A percentile compares a stretch with the other conserved stretches of the same genome.
Evolutionary conservation across 1,284 basidiomycete genomes (phyloP).

Genomic region (Apiotrichum sp.): DNA sequence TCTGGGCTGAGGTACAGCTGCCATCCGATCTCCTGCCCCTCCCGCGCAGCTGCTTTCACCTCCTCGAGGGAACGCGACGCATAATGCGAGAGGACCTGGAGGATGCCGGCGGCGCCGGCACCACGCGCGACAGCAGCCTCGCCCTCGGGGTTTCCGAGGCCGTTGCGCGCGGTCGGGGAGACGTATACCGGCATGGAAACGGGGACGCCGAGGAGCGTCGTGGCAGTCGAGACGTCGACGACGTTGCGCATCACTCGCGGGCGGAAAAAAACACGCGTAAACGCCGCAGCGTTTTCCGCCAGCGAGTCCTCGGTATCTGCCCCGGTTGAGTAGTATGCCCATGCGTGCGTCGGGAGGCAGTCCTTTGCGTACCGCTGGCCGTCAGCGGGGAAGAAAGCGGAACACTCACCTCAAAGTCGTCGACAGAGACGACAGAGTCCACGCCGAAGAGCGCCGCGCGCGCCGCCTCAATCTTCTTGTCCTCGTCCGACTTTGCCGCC

Average conservation of each 20-base stretch:
- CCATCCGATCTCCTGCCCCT: conserved; percentile 34
- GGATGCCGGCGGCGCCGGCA: conserved; percentile 39
- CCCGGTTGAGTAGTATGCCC: conserved; percentile 73
- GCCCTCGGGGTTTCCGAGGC: conserved; percentile 46
- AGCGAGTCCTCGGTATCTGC: conserved; percentile 62
- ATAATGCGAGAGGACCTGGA: conserved; percentile 49
- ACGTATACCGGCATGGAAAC: conserved; percentile 73
- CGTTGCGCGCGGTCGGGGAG: conserved; percentile 56
- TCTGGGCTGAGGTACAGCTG: conserved; percentile 37
- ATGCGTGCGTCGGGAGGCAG: conserved; percentile 61
- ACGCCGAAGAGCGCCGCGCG: conserved; percentile 27
- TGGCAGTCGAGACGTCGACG: conserved; percentile 62
- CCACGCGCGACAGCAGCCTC: conserved; percentile 50
- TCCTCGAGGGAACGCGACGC: conserved; percentile 48
- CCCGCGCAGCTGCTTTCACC: conserved; percentile 39
- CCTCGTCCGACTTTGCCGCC: conserved; percentile 10
- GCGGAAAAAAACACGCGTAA: conserved; percentile 70
- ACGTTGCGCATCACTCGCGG: conserved; percentile 69
- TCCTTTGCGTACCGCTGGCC: conserved; percentile 53
- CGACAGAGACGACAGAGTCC: conserved; percentile 29
- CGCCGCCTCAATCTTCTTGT: conserved; percentile 19
- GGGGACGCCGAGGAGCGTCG: conserved; percentile 64
- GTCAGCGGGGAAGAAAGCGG: background rate
- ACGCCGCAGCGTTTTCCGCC: conserved; percentile 63
- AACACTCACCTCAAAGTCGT: conserved; percentile 32